Conservation (phyloP, 1,139 yeast species). For the Hyphopichia wangnamkhiaoensis region DNA sequence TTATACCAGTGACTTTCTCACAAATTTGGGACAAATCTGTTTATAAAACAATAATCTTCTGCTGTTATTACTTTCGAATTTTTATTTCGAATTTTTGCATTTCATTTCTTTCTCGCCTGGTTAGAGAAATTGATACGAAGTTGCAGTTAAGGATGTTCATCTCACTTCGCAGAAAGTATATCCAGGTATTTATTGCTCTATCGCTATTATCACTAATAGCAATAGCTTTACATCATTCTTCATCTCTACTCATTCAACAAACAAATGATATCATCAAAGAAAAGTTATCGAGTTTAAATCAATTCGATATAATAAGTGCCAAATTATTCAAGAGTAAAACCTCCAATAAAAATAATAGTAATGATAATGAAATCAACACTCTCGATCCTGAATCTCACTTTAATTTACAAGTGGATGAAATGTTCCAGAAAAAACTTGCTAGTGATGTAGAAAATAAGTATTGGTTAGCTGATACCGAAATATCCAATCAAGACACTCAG, state of each 20-base stretch:
- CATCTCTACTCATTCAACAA: constrained; percentile 8
- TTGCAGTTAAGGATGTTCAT: constrained; percentile 10
- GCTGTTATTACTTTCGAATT: no score
- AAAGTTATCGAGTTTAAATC: constrained; percentile 13
- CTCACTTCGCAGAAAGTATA: constrained; percentile 16
- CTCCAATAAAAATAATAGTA: neutral
- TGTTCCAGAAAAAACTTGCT: constrained; percentile 16
- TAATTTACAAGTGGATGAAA: constrained; percentile 19
- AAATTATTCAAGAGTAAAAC: constrained; percentile 10
- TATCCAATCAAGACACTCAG: constrained; percentile 13
- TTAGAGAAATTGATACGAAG: no score
- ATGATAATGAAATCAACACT: constrained; percentile 8
- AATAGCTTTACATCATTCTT: constrained; percentile 14
- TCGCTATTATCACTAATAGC: constrained; percentile 16
- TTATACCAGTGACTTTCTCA: no score
- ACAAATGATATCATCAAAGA: constrained; percentile 5
- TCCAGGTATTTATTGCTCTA: constrained; percentile 15
- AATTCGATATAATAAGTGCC: constrained; percentile 18
- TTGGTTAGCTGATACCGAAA: constrained; percentile 29
- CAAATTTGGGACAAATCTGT: no score
- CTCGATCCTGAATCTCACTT: constrained; percentile 20
- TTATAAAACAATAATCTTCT: no score
- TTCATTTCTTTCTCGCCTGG: no score
- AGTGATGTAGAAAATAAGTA: constrained; percentile 30
- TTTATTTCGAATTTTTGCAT: no score